These are phyloP conservation scores for Exophiala dermatitidis DNA, from an alignment of 2,329 filamentous ascomycete genomes.

Conservation along the genomic window DNA sequence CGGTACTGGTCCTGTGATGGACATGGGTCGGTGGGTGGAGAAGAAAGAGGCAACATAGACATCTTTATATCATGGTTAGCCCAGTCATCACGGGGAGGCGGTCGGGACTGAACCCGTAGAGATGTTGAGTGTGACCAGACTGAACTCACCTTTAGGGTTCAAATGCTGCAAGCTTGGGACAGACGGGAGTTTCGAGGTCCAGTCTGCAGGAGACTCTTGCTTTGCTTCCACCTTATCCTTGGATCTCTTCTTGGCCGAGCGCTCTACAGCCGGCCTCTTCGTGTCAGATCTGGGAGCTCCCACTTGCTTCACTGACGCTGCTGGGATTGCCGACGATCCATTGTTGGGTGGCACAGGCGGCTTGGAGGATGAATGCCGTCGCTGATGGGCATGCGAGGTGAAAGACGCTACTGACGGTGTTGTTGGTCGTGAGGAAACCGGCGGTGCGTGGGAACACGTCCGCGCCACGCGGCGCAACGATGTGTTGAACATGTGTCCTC, in stretches of 20 bases:
- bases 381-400: slow-evolving; percentile 37
- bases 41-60: slow-evolving; percentile 88
- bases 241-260: slow-evolving; percentile 24
- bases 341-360: slow-evolving; percentile 41
- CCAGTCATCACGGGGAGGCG: too few species aligned
- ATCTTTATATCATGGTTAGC: slow-evolving; percentile 47
- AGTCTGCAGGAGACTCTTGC: slow-evolving; percentile 32
- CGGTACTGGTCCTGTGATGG: slow-evolving; percentile 73
- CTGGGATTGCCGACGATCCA: slow-evolving; percentile 32
- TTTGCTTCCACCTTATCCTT: slow-evolving; percentile 28
- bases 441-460: slow-evolving; percentile 31
- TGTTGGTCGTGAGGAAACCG: slow-evolving; percentile 31
- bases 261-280: slow-evolving; percentile 24
- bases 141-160: slow-evolving; percentile 39
- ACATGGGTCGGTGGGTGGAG: slow-evolving; percentile 89
- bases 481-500: slow-evolving; percentile 37
- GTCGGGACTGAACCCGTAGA: too few species aligned
- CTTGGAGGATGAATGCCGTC: slow-evolving; percentile 45
- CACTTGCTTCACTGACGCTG: slow-evolving; percentile 26
- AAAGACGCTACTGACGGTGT: slow-evolving; percentile 32
- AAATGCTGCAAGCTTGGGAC: slow-evolving; percentile 45
- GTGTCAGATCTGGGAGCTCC: slow-evolving; percentile 22
- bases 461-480: slow-evolving; percentile 42
- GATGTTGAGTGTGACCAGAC: slow-evolving; percentile 15
- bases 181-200: slow-evolving; percentile 38